phyloP scores from a whole-genome alignment of 345 rosid species.

The Brassica carinata region DNA sequence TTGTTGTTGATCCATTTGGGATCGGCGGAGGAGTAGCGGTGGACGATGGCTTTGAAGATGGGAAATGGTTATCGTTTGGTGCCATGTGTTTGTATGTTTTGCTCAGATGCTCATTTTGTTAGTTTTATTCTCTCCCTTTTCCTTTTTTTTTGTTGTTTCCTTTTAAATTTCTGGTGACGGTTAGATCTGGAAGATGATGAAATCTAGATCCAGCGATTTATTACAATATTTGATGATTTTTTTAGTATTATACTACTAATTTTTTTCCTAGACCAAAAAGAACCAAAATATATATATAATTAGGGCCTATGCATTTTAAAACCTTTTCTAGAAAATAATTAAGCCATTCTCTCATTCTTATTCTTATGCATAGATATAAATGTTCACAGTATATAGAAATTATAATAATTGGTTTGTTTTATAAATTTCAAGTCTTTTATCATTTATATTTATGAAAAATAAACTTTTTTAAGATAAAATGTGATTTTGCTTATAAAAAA shows the following conservation, averaged over 20 bases:
- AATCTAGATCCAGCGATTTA: slow-evolving; percentile 7
- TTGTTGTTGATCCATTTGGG: background rate
- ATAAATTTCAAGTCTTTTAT: no score
- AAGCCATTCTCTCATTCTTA: no score
- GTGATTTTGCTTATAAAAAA: no score
- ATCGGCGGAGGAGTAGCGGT: background rate
- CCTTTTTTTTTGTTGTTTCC: background rate
- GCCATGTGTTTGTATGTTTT: slow-evolving; percentile 20
- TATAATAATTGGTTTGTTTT: no score
- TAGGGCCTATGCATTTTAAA: no score
- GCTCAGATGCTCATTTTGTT: slow-evolving; percentile 6
- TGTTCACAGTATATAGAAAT: no score
- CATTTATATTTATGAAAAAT: no score
- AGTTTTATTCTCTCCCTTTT: background rate
- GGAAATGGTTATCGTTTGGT: slow-evolving; percentile 3
- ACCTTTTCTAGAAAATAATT: background rate
- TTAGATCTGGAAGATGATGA: slow-evolving; percentile 1
- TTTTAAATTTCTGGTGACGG: slow-evolving; percentile 7
- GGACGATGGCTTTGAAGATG: slow-evolving; percentile 6
- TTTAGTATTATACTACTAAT: background rate
- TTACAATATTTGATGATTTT: background rate
- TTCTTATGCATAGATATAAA: no score
- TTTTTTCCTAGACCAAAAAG: background rate
- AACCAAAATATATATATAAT: background rate
- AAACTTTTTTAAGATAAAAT: no score